Conservation (phyloP, 2,329 filamentous ascomycete species). For the Cordyceps javanica region DNA sequence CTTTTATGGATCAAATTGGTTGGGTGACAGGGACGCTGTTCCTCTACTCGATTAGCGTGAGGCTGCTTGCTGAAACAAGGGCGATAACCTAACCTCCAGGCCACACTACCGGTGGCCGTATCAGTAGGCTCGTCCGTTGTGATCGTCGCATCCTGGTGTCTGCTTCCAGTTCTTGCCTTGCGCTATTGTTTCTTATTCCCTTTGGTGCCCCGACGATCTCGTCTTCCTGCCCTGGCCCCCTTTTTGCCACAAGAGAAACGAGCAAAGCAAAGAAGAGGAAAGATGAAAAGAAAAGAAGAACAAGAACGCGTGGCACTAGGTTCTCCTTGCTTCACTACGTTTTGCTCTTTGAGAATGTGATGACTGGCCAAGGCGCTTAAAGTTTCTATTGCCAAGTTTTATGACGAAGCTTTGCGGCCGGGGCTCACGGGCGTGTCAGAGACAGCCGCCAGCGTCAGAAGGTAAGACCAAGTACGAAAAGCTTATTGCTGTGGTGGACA, state of each 20-base stretch:
- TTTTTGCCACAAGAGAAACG: too few relatives aligned
- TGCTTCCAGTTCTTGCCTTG: neutral
- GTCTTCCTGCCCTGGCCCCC: neutral
- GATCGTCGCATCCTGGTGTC: slow-evolving; percentile 2
- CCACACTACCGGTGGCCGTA: neutral
- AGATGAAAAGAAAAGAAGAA: too few relatives aligned
- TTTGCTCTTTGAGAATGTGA: neutral
- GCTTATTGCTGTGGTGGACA: neutral
- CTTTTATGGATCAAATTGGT: neutral
- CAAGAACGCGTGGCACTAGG: too few relatives aligned
- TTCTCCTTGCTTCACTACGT: too few relatives aligned
- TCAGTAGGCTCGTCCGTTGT: neutral
- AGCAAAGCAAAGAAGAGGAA: too few relatives aligned
- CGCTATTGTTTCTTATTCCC: neutral
- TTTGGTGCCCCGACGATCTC: too few relatives aligned
- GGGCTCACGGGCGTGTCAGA: neutral
- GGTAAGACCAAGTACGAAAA: too few relatives aligned
- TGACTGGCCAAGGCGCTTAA: neutral
- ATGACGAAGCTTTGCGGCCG: too few relatives aligned
- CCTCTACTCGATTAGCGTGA: slow-evolving; percentile 9
- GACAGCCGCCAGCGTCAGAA: neutral
- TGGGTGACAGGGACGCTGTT: neutral
- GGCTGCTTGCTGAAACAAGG: slow-evolving; percentile 6
- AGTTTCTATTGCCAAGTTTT: neutral
- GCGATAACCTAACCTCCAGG: neutral